Percentiles rank a stretch among this genome's conserved stretches.
These are phyloP conservation scores for Russula sp. DNA, from an alignment of 768 basidiomycete genomes.

Conservation along the genomic window DNA sequence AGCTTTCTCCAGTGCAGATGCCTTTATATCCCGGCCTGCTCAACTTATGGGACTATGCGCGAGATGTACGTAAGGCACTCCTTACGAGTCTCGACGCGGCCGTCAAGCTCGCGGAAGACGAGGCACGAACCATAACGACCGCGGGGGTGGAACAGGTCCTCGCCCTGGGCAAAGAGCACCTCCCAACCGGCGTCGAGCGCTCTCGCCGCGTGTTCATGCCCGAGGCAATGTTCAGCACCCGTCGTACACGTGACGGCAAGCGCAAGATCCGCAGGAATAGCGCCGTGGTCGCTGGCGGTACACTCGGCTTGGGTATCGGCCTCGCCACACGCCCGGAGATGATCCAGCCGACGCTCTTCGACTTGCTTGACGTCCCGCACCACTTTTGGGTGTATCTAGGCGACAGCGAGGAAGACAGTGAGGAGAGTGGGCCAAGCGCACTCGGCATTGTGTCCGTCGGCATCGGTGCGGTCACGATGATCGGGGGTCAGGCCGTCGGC, in stretches of 20 bases:
- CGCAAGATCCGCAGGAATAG: slow-evolving; percentile 38
- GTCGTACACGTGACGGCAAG: slow-evolving; percentile 33
- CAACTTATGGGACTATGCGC: slow-evolving; percentile 79
- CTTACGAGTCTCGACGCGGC: slow-evolving; percentile 77
- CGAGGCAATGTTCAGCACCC: slow-evolving; percentile 90
- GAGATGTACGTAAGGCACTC: slow-evolving; percentile 70
- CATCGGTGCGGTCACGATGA: slow-evolving; percentile 83
- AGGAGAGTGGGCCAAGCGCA: slow-evolving; percentile 50
- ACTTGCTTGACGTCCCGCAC: slow-evolving; percentile 82
- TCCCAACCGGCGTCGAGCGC: slow-evolving; percentile 78
- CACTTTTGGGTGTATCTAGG: slow-evolving; percentile 70
- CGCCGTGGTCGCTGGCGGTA: slow-evolving; percentile 68
- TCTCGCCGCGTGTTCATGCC: slow-evolving; percentile 85
- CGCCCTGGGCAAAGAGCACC: slow-evolving; percentile 65
- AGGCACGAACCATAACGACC: slow-evolving; percentile 64
- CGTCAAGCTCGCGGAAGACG: slow-evolving; percentile 74
- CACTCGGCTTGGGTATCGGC: slow-evolving; percentile 76
- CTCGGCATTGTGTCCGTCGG: slow-evolving; percentile 70
- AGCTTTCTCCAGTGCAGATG: slow-evolving; percentile 41
- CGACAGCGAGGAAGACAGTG: slow-evolving; percentile 38
- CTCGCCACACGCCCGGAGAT: slow-evolving; percentile 73
- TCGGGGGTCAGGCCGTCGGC: slow-evolving; percentile 78
- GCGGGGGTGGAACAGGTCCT: slow-evolving; percentile 60
- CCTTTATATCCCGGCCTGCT: slow-evolving; percentile 82
- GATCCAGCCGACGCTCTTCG: slow-evolving; percentile 72